Base-by-base conservation (phyloP, 2,329 filamentous ascomycete species). In the Epichloe sylvatica region DNA sequence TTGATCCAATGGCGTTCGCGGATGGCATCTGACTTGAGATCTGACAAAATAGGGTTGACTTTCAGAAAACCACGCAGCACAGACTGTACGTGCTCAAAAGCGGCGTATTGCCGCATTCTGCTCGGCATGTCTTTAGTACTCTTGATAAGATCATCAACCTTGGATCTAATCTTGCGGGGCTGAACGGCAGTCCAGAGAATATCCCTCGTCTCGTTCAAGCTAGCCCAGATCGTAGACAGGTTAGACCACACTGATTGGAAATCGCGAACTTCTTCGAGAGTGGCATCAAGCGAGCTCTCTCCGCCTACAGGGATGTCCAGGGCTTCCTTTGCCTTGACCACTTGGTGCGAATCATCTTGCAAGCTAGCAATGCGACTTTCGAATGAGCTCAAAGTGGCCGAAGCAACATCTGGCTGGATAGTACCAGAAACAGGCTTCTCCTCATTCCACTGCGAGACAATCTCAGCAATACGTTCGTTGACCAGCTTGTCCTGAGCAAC, bases 81-180 rank as follows among this genome's bases (percentile, higher is more conserved):
- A 55, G 81, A 88, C 64, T 98, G 94, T 38, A 98, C 89, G 62
- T 98, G 91, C 67, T 98, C 94, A 63, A 98, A 99, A n/a, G 94
- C 94, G 58, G 94, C 91, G 66, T 99, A 99, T 62, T 98, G 94
- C 53, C 94, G 83, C 91, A 98, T 97, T 52, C 92, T 83, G 67
- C 89, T 95, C 0, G 94, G 92, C 92, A 98, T 97, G 54, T 97
- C 91, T 70, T 95, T 97, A 36, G 90, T 97, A 78, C 94, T 94
- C 72, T 95, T 95, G 65, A 97, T 87, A 48, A 97, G 77, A 45
- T 84, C 83, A 61, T 98, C 91, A 46, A 99, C 83, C 54, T 87
- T 86, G 58, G 86, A 80, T 37, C 92, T 81, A 51, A 98, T 81
- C 69, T 97, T 98, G 55, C 92, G 80, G 8, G 94, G 91, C 62